Percentiles rank a stretch among this genome's conserved stretches.
Evolutionary conservation across 2,329 filamentous ascomycete species (phyloP).

Genomic region (Talaromyces sp.): DNA sequence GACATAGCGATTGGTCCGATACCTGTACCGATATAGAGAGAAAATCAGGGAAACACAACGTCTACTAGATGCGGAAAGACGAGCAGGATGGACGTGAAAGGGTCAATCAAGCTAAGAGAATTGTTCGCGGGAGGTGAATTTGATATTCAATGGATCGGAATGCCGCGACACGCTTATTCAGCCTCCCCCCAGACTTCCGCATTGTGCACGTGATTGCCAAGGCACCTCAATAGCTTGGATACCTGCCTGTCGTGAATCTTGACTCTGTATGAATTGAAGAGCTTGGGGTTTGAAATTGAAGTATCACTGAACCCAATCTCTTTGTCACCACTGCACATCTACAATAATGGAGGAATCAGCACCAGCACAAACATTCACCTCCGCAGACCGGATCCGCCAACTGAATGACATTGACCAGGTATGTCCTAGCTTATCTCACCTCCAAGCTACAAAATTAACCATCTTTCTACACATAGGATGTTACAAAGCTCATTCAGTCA

Average conservation of each 20-base stretch:
- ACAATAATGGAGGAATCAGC: slow-evolving; percentile 18
- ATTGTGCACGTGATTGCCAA: slow-evolving; percentile 17
- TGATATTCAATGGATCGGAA: slow-evolving; percentile 24
- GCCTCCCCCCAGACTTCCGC: slow-evolving; percentile 5
- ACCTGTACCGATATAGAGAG: too few species aligned
- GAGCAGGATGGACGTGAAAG: too few species aligned
- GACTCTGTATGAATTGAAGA: too few species aligned
- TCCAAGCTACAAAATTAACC: neutral
- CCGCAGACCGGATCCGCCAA: slow-evolving; percentile 77
- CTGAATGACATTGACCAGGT: slow-evolving; percentile 77
- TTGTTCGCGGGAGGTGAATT: slow-evolving; percentile 15
- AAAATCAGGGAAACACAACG: too few species aligned
- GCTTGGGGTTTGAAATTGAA: too few species aligned
- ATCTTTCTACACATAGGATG: slow-evolving; percentile 41
- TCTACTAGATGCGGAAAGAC: too few species aligned
- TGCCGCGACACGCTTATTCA: slow-evolving; percentile 13
- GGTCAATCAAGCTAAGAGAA: neutral
- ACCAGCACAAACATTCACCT: slow-evolving; percentile 58
- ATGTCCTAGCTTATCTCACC: slow-evolving; percentile 2
- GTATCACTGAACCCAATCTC: too few species aligned
- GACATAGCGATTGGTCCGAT: slow-evolving; percentile 38
- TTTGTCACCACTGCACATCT: too few species aligned
- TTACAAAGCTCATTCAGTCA: slow-evolving; percentile 58
- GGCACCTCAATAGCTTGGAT: too few species aligned
- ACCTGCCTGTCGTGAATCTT: too few species aligned